These are phyloP conservation scores for Aegilops longissima DNA, from an alignment of 176 grass and related monocot genomes.

Conservation along the genomic window DNA sequence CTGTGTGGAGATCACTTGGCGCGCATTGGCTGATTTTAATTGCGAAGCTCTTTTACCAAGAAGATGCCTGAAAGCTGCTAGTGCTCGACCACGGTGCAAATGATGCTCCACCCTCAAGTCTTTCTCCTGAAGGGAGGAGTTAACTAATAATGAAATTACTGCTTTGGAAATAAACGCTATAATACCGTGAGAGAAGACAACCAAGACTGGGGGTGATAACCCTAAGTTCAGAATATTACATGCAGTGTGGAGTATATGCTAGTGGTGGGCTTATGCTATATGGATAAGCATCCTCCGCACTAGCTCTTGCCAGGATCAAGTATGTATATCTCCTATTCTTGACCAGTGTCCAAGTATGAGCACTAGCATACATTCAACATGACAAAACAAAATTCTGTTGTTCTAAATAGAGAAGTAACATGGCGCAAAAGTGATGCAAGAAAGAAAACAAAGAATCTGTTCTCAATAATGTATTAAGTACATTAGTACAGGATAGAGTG, in stretches of 20 bases:
- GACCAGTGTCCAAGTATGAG: slow-evolving; percentile 9
- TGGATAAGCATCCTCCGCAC: slow-evolving; percentile 11
- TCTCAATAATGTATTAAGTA: slow-evolving; percentile 2
- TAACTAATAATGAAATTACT: background rate
- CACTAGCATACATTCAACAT: slow-evolving; percentile 26
- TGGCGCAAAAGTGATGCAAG: background rate
- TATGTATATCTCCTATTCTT: background rate
- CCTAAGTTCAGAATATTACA: background rate
- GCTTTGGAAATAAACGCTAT: slow-evolving; percentile 7
- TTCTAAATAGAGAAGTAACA: slow-evolving; percentile 19
- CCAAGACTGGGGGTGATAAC: slow-evolving; percentile 5
- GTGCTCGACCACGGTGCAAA: slow-evolving; percentile 77
- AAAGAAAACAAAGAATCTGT: background rate
- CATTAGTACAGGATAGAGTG: slow-evolving; percentile 30
- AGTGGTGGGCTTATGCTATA: slow-evolving; percentile 9
- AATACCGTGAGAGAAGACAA: slow-evolving; percentile 4
- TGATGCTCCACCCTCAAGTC: slow-evolving; percentile 85
- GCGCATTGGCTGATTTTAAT: slow-evolving; percentile 70
- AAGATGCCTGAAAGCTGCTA: slow-evolving; percentile 90
- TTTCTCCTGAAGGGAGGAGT: slow-evolving; percentile 61
- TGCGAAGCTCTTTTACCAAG: slow-evolving; percentile 77
- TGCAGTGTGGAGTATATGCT: background rate
- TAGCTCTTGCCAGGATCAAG: background rate
- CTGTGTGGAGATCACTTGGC: slow-evolving; percentile 60
- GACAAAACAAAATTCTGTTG: background rate